These are phyloP conservation scores for Irpex rosettiformis DNA, from an alignment of 1,284 basidiomycete species.

Conservation along the genomic window DNA sequence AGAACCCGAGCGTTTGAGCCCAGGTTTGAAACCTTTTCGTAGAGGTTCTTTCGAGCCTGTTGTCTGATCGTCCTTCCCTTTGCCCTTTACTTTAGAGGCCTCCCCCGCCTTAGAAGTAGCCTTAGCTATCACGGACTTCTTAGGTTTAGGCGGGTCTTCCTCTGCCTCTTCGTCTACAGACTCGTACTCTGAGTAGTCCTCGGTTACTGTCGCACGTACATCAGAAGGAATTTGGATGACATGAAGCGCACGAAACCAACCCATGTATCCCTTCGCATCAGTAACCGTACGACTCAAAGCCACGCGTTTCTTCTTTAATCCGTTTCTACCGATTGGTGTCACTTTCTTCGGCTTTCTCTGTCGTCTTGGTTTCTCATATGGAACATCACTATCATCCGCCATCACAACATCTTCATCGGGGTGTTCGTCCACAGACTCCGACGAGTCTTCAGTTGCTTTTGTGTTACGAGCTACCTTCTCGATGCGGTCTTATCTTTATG, in stretches of 20 bases:
- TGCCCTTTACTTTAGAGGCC: conserved; percentile 15
- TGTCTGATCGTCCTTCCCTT: conserved; percentile 9
- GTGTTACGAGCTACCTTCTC: background rate
- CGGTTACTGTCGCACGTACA: conserved; percentile 45
- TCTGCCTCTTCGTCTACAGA: conserved; percentile 57
- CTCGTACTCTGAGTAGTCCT: conserved; percentile 79
- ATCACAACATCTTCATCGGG: conserved; percentile 25
- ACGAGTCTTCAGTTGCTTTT: background rate
- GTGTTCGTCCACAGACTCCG: conserved; percentile 13
- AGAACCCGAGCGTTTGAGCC: conserved; percentile 14
- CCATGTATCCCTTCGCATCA: conserved; percentile 69
- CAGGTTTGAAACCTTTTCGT: conserved; percentile 7
- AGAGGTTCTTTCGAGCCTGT: conserved; percentile 10
- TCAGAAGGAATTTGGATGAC: conserved; percentile 8
- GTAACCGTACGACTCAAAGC: conserved; percentile 51
- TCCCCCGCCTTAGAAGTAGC: conserved; percentile 27
- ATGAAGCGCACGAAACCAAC: conserved; percentile 36
- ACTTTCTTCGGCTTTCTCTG: conserved; percentile 59
- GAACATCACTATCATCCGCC: conserved; percentile 23
- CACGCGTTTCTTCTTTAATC: conserved; percentile 66
- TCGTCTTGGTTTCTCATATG: conserved; percentile 28
- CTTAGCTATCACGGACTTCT: conserved; percentile 29
- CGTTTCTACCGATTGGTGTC: conserved; percentile 65
- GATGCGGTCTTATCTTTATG: background rate
- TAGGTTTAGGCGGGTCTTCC: conserved; percentile 21